phyloP scores from a whole-genome alignment of 176 grass and related monocot genomes.

The Avena sativa region DNA sequence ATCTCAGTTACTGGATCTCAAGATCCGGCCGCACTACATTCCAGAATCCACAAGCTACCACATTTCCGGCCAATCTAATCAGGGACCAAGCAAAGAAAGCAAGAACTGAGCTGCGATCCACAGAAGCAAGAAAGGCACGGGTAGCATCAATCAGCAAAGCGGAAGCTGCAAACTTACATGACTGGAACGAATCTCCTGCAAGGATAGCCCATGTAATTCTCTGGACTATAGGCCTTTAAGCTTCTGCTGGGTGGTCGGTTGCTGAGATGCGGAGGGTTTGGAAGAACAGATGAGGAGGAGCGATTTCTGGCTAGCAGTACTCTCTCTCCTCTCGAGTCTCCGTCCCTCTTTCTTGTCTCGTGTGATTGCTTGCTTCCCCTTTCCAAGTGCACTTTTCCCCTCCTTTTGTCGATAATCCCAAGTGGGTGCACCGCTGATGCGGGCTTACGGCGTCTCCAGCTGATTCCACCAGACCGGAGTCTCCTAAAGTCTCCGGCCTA shows the following conservation, averaged over 20 bases:
- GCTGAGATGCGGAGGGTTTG: constrained; percentile 18
- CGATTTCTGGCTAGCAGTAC: neutral
- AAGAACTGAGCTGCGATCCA: constrained; percentile 17
- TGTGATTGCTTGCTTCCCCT: neutral
- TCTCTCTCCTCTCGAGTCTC: constrained; percentile 7
- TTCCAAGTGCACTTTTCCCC: constrained; percentile 22
- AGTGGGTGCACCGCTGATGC: neutral
- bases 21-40: constrained; percentile 31
- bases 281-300: constrained; percentile 14
- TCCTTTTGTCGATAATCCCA: constrained; percentile 10
- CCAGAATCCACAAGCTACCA: neutral
- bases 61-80: constrained; percentile 7
- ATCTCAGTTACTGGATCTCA: neutral
- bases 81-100: constrained; percentile 16
- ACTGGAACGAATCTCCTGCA: constrained; percentile 26
- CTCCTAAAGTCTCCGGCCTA: too few species aligned
- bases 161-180: constrained; percentile 37
- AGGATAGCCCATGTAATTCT: constrained; percentile 1
- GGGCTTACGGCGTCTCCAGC: too few species aligned
- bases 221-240: neutral
- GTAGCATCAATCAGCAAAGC: neutral
- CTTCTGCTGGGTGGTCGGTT: neutral
- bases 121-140: neutral
- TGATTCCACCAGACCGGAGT: too few species aligned
- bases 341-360: neutral